Evolutionary conservation across 192 early-diverging fungal genomes (phyloP).

Genomic region (Umbelopsis sp.): DNA sequence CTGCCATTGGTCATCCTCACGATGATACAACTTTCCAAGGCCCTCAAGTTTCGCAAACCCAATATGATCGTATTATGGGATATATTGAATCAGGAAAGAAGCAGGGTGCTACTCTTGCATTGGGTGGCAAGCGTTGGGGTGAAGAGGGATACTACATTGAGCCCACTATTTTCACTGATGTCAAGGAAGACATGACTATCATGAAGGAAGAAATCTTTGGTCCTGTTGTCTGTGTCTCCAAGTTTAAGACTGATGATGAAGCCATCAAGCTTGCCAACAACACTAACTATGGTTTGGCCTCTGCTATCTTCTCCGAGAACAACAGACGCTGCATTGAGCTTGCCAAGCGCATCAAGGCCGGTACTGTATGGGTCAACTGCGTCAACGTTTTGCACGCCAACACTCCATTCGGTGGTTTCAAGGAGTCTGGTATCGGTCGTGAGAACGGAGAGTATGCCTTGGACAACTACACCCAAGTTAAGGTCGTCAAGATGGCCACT

Average conservation of each 20-base stretch:
- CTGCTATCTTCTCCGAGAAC: slow-evolving; percentile 76
- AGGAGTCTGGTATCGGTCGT: slow-evolving; percentile 66
- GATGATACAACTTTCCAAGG: slow-evolving; percentile 66
- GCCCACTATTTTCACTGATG: slow-evolving; percentile 77
- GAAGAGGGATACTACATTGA: slow-evolving; percentile 76
- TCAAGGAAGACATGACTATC: slow-evolving; percentile 53
- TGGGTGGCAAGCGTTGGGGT: slow-evolving; percentile 63
- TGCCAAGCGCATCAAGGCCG: slow-evolving; percentile 51
- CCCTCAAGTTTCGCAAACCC: slow-evolving; percentile 67
- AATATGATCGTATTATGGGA: slow-evolving; percentile 59
- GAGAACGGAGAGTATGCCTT: slow-evolving; percentile 59
- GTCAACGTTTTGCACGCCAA: slow-evolving; percentile 54
- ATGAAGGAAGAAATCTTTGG: slow-evolving; percentile 86
- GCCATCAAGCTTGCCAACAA: slow-evolving; percentile 69
- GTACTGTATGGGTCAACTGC: slow-evolving; percentile 66
- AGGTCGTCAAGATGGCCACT: slow-evolving; percentile 32
- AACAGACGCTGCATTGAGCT: slow-evolving; percentile 55
- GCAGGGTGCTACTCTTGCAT: slow-evolving; percentile 55
- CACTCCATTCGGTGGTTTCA: slow-evolving; percentile 74
- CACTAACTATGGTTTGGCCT: slow-evolving; percentile 75
- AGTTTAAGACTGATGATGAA: slow-evolving; percentile 76
- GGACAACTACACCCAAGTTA: slow-evolving; percentile 48
- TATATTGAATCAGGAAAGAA: slow-evolving; percentile 65
- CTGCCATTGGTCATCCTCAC: slow-evolving; percentile 72
- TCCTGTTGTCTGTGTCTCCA: slow-evolving; percentile 77